phyloP scores from a whole-genome alignment of 805 yeast genomes.

The Debaryomyces prosopidis region DNA sequence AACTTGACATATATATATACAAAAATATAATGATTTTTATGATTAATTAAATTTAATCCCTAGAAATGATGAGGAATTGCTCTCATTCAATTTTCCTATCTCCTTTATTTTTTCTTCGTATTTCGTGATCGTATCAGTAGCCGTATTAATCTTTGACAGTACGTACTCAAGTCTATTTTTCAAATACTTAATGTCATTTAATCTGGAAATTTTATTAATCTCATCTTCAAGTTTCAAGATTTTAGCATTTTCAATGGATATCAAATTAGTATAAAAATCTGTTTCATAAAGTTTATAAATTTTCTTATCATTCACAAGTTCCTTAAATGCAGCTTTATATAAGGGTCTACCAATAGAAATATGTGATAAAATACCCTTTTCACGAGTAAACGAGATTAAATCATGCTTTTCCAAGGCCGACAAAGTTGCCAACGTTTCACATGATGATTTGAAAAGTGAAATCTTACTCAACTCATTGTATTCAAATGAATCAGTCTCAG shows the following conservation, averaged over 20 bases:
- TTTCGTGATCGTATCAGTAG: constrained; percentile 45
- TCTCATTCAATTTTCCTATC: constrained; percentile 12
- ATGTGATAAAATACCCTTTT: constrained; percentile 69
- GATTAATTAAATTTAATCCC: constrained; percentile 8
- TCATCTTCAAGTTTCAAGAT: constrained; percentile 73
- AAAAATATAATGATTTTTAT: neutral
- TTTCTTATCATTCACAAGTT: constrained; percentile 57
- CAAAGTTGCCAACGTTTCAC: constrained; percentile 46
- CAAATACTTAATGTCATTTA: constrained; percentile 54
- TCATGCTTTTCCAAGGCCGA: constrained; percentile 78
- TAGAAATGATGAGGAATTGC: constrained; percentile 9
- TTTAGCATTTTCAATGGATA: constrained; percentile 59
- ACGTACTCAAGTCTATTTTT: constrained; percentile 65
- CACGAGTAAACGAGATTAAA: constrained; percentile 67
- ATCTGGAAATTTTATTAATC: constrained; percentile 53
- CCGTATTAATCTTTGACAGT: constrained; percentile 61
- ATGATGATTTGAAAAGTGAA: constrained; percentile 62
- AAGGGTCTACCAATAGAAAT: constrained; percentile 84
- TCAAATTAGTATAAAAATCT: constrained; percentile 53
- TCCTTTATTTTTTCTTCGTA: constrained; percentile 30
- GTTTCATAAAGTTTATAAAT: constrained; percentile 65
- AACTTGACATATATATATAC: neutral
- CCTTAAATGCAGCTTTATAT: constrained; percentile 73
- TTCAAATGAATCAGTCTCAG: constrained; percentile 45
- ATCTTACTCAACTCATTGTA: constrained; percentile 54